phyloP scores from a whole-genome alignment of 2,329 filamentous ascomycete species.

The Tolypocladium guangdongense region DNA sequence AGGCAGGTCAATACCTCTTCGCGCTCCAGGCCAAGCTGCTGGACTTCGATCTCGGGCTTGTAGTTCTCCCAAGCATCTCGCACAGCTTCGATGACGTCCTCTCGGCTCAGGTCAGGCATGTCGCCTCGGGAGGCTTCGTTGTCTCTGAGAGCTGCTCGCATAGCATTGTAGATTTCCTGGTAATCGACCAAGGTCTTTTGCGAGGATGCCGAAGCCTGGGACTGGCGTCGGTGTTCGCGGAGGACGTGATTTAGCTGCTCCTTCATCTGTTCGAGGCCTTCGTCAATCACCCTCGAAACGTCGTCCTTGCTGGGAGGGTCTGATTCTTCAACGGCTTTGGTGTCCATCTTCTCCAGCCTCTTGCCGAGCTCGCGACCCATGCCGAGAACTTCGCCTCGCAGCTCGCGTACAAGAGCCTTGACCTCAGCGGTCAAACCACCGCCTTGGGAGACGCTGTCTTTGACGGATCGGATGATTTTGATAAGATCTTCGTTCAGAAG shows the following conservation, averaged over 20 bases:
- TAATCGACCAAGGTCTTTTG: constrained; percentile 56
- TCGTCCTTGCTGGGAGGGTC: constrained; percentile 54
- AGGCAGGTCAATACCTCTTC: constrained; percentile 84
- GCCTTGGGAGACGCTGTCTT: constrained; percentile 79
- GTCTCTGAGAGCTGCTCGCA: constrained; percentile 64
- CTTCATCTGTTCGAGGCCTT: constrained; percentile 72
- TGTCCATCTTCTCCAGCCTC: constrained; percentile 62
- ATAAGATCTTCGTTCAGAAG: constrained; percentile 68
- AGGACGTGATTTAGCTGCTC: constrained; percentile 74
- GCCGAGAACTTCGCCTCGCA: constrained; percentile 83
- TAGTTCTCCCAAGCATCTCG: constrained; percentile 89
- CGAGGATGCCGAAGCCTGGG: constrained; percentile 50
- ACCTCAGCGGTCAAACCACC: constrained; percentile 87
- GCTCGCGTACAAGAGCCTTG: constrained; percentile 78
- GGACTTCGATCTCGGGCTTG: constrained; percentile 84
- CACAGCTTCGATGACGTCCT: constrained; percentile 79
- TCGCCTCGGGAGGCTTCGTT: constrained; percentile 33
- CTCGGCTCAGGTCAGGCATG: constrained; percentile 48
- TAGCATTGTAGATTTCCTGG: constrained; percentile 75
- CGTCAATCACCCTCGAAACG: constrained; percentile 64
- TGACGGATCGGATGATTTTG: constrained; percentile 74
- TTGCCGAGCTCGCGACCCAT: constrained; percentile 89
- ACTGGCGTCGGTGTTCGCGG: constrained; percentile 61
- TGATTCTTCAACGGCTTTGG: constrained; percentile 31
- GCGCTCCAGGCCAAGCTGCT: constrained; percentile 80